These are phyloP conservation scores for Rhizoctonia solani DNA, from an alignment of 1,284 basidiomycete species.

Conservation along the genomic window DNA sequence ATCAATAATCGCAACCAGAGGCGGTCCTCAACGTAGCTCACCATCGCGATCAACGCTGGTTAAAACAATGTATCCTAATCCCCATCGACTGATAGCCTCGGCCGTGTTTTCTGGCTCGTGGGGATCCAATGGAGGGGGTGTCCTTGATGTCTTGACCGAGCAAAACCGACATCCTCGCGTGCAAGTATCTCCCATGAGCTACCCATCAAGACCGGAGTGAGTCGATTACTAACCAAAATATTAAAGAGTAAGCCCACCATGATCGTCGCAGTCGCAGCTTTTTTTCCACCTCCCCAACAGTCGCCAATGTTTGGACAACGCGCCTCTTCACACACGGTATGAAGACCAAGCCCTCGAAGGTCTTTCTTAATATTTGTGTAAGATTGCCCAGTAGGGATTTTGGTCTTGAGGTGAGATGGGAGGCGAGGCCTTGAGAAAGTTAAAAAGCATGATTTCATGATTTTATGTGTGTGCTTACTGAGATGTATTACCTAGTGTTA, in stretches of 20 bases:
- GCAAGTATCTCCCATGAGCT: slow-evolving; percentile 99
- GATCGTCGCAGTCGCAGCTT: slow-evolving; percentile 95
- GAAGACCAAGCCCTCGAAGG: slow-evolving; percentile 85
- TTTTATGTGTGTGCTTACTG: slow-evolving; percentile 54
- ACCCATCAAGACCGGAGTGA: not conserved
- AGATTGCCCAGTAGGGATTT: slow-evolving; percentile 86
- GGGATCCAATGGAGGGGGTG: slow-evolving; percentile 89
- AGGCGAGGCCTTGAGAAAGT: slow-evolving; percentile 70
- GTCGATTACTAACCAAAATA: slow-evolving; percentile 4
- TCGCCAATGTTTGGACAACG: slow-evolving; percentile 99
- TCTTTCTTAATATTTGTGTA: slow-evolving; percentile 96
- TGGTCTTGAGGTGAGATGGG: slow-evolving; percentile 91
- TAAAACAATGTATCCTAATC: slow-evolving; percentile 96
- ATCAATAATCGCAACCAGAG: not conserved
- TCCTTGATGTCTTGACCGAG: slow-evolving; percentile 90
- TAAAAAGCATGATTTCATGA: slow-evolving; percentile 9
- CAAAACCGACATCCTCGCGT: slow-evolving; percentile 98
- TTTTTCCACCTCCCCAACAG: slow-evolving; percentile 95
- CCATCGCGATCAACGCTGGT: slow-evolving; percentile 98
- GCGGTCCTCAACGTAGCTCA: too few species aligned
- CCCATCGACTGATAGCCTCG: slow-evolving; percentile 98
- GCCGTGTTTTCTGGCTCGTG: slow-evolving; percentile 99
- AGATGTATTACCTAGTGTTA: slow-evolving; percentile 78
- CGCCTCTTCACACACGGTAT: slow-evolving; percentile 99
- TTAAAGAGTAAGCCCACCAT: slow-evolving; percentile 66